These are phyloP conservation scores for Wickerhamomyces silvicola DNA, from an alignment of 805 yeast genomes.

Conservation along the genomic window DNA sequence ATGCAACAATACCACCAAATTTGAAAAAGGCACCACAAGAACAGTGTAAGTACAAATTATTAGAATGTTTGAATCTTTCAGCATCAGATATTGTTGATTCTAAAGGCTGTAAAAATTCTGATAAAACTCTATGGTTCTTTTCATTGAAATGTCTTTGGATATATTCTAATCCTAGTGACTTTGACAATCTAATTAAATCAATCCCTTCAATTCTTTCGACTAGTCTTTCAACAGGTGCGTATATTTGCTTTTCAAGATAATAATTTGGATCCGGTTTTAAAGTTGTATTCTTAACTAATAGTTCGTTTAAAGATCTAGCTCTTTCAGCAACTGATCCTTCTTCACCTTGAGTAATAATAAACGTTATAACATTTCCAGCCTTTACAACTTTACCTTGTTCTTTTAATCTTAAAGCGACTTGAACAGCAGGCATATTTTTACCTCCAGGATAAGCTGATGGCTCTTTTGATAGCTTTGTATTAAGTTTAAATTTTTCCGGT, in stretches of 20 bases:
- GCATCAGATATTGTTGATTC: conserved; percentile 76
- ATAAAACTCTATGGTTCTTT: conserved; percentile 21
- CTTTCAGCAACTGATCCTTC: conserved; percentile 62
- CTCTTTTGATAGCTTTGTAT: conserved; percentile 85
- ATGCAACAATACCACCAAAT: conserved; percentile 70
- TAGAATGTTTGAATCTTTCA: conserved; percentile 71
- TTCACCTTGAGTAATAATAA: conserved; percentile 59
- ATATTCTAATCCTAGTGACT: conserved; percentile 71
- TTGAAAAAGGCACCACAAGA: conserved; percentile 52
- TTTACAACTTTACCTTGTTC: conserved; percentile 80
- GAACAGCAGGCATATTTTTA: conserved; percentile 81
- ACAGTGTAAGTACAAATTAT: conserved; percentile 53
- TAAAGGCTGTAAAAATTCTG: conserved; percentile 56
- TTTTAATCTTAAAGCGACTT: conserved; percentile 77
- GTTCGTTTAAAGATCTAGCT: conserved; percentile 77
- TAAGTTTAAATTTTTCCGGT: conserved; percentile 67
- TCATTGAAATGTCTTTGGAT: conserved; percentile 28
- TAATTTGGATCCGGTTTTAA: conserved; percentile 68
- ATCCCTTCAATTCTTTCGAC: conserved; percentile 82
- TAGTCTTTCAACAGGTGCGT: conserved; percentile 86
- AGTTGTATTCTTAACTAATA: conserved; percentile 42
- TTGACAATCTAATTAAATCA: conserved; percentile 73
- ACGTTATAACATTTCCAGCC: conserved; percentile 88
- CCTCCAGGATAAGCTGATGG: conserved; percentile 80
- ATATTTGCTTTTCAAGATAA: conserved; percentile 82